phyloP scores from a whole-genome alignment of 495 filamentous ascomycete genomes.

The Neurospora tetrasperma region DNA sequence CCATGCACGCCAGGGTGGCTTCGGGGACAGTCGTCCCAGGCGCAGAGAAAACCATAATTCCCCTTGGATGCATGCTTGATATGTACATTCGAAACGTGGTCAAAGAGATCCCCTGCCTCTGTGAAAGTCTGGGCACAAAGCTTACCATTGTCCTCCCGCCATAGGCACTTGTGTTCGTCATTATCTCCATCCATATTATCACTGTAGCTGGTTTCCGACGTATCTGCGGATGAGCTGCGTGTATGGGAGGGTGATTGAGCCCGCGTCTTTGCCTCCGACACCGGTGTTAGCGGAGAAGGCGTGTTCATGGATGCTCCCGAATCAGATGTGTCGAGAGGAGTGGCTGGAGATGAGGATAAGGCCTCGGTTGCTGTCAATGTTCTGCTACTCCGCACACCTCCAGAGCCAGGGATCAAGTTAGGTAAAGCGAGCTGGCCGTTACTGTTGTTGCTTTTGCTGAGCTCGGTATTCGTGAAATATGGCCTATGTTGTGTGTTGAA shows the following conservation, averaged over 20 bases:
- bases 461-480: slow-evolving; percentile 6
- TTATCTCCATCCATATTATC: slow-evolving; percentile 2
- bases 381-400: background rate
- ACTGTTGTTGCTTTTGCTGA: background rate
- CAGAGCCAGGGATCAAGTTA: background rate
- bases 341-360: slow-evolving; percentile 16
- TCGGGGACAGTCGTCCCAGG: slow-evolving; percentile 27
- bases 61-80: slow-evolving; percentile 26
- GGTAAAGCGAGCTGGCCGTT: background rate
- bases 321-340: slow-evolving; percentile 20
- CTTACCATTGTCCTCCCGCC: slow-evolving; percentile 16
- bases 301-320: slow-evolving; percentile 17
- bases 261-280: slow-evolving; percentile 11
- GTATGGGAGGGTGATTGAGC: slow-evolving; percentile 3
- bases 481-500: slow-evolving; percentile 21
- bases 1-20: slow-evolving; percentile 32
- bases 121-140: slow-evolving; percentile 19
- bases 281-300: slow-evolving; percentile 19
- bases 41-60: slow-evolving; percentile 22
- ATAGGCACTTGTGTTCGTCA: slow-evolving; percentile 22
- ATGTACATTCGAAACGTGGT: slow-evolving; percentile 19
- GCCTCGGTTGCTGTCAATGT: slow-evolving; percentile 11
- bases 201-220: slow-evolving; percentile 5
- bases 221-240: slow-evolving; percentile 11
- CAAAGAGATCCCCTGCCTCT: slow-evolving; percentile 20